Base-by-base conservation (phyloP, 345 rosid species). In the Lepidium aucheri region DNA sequence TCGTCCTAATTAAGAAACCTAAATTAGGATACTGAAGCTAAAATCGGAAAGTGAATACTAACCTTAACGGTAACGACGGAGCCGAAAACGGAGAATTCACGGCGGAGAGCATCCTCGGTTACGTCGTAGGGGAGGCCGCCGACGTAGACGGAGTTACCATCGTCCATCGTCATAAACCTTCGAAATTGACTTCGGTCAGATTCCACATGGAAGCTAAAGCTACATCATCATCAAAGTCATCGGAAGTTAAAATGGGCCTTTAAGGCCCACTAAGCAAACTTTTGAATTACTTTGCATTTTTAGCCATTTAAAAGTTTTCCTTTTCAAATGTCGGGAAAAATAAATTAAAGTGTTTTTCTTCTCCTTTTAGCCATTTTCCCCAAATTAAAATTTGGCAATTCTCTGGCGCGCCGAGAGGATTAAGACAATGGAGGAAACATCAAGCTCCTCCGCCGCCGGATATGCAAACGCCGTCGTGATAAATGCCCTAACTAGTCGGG, bases 91-190 rank as follows among this genome's bases (percentile, higher is more conserved):
- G 69, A 53, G 85, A 92, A 92, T 42, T 74, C 74, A 10, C 80
- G 80, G 74, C 87, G 93, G 73, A 89, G 64, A 69, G 80, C 65
- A 41, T 83, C 86, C 56, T 93, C 97, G 36, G 68, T 78, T 72
- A 91, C 76, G 66, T 72, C 77, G 82, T 83, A 88, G 8, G 98
- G 88, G 8, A 93, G 86, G 36, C 96, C 91, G 26, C 97, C 98
- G 10, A 93, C 94, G 79, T 93, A 93, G 35, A 93, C 91, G 20
- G 96, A 90, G 64, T 82, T 86, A 0, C 65, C 84, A 63, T 82
- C 98, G 86, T 90, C 96, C 55, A 93, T 65, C 74, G 96, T 86
- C 98, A 92, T 92, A 14, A 7, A 15, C 47, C 16, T 39, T 56
- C 13, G 7, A 7, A 28, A 20, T 39, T 39, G 46, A 55, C 60